phyloP scores from a whole-genome alignment of 1,284 basidiomycete genomes.

The Malassezia psittaci region DNA sequence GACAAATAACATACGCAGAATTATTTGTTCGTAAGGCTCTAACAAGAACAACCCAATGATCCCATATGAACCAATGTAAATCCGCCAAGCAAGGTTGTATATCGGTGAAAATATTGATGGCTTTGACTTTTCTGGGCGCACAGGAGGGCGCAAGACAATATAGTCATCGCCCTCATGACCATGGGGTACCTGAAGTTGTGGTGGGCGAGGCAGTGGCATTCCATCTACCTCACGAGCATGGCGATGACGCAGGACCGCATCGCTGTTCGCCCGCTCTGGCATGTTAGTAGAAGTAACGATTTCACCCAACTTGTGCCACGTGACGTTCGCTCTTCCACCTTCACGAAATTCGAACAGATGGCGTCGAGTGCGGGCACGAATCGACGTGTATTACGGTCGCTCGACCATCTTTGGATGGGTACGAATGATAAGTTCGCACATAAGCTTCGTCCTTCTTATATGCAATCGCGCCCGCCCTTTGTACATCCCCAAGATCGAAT shows the following conservation, averaged over 20 bases:
- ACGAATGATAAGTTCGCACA: constrained; percentile 39
- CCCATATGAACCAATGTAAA: neutral
- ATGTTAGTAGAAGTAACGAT: too few relatives aligned
- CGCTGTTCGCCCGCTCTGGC: neutral
- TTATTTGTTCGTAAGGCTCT: constrained; percentile 6
- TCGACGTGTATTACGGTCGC: constrained; percentile 40
- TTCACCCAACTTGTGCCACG: neutral
- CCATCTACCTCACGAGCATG: constrained; percentile 1
- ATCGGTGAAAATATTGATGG: neutral
- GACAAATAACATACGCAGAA: constrained; percentile 6
- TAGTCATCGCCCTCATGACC: constrained; percentile 1
- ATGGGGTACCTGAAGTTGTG: neutral
- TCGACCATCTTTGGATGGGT: constrained; percentile 43
- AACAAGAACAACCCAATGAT: constrained; percentile 1
- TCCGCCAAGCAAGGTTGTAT: neutral
- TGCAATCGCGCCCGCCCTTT: constrained; percentile 37
- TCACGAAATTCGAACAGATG: neutral
- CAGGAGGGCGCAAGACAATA: neutral
- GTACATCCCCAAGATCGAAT: constrained; percentile 49
- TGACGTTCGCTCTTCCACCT: neutral
- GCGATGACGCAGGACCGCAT: constrained; percentile 2
- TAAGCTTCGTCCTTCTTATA: constrained; percentile 40
- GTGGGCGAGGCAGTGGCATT: neutral
- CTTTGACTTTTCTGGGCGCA: neutral
- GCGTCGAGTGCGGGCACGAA: constrained; percentile 8